Base-by-base conservation (phyloP, 2,329 filamentous ascomycete species). In the Fusarium euwallaceae region DNA sequence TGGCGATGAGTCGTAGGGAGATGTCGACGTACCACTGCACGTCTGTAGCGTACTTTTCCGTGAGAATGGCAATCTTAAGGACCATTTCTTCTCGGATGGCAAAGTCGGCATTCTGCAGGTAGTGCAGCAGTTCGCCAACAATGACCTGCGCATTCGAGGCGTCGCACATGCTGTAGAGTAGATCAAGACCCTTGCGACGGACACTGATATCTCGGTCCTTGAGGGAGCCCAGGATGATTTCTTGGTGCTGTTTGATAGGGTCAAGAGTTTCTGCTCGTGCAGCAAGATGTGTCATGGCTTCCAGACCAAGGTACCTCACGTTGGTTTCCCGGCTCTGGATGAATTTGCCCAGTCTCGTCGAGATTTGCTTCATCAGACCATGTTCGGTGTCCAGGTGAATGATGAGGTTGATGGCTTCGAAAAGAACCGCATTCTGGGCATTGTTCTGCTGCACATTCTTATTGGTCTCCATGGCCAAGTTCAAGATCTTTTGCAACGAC, bases 361-460 rank as follows among this genome's bases (percentile, higher is more conserved):
- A 98, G 71, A 99, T 97, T 80, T 98, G 95, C 79, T 97, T 93
- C 95, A 99, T 98, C 63, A 99, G 87, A 24, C 93, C 93, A 76
- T 96, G 94, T 82, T 99, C 97, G 0, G 95, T 98, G 78, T 98
- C 97, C 27, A 99, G 90, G 81, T 99, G 97, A 76, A 99, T 99
- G 77, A 98, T 97, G 53, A 99, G 90, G 81, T 99, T 98, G 83
- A 99, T 99, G 27, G 97, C 97, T 86, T 99, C 97, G 80, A 99
- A 99, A 1, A 99, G 88, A 16, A 99, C 95, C 1, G 97, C 97
- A 80, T 99, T 99, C 81, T 98, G 97, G 0, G 97, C 97, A 81
- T 99, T 99, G 83, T 99, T 99, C 82, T 99, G 97, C 84, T 99
- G 97, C 17, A 99, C 97, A 79, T 99, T 99, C 86, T 98, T 99